These are phyloP conservation scores for Neohortaea acidophila DNA, from an alignment of 495 filamentous ascomycete species.

Conservation along the genomic window DNA sequence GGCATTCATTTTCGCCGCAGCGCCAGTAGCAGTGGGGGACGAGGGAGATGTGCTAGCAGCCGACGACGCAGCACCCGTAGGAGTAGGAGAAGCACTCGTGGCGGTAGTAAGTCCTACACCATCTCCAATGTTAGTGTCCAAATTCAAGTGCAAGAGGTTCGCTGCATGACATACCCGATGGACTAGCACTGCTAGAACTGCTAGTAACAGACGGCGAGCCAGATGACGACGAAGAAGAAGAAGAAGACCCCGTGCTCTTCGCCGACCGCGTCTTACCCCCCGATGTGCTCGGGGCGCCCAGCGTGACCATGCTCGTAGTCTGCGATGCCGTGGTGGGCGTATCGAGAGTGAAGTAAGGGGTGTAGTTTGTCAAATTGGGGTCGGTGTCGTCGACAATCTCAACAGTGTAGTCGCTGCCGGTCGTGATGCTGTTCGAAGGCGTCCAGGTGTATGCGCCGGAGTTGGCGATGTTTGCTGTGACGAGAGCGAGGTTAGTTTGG, in stretches of 20 bases:
- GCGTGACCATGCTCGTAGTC: conserved; percentile 23
- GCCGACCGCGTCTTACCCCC: neutral
- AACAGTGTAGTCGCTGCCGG: conserved; percentile 41
- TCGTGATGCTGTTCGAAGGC: conserved; percentile 30
- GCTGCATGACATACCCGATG: neutral
- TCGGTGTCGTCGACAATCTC: conserved; percentile 39
- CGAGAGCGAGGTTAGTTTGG: neutral
- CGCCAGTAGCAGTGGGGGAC: conserved; percentile 2
- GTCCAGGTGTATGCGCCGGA: conserved; percentile 43
- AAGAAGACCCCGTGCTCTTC: neutral
- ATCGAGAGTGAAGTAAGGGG: conserved; percentile 40
- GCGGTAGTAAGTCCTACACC: neutral
- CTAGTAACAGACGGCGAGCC: neutral
- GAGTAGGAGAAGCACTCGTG: neutral
- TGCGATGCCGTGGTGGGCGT: conserved; percentile 32
- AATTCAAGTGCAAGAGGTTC: neutral
- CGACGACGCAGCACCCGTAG: neutral
- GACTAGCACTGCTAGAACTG: neutral
- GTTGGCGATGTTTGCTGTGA: conserved; percentile 38
- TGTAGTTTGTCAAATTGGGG: conserved; percentile 38
- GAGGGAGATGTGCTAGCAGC: conserved; percentile 1
- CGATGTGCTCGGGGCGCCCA: conserved; percentile 20
- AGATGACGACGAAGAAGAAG: neutral
- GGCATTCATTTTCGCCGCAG: conserved; percentile 1
- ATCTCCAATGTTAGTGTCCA: neutral